Evolutionary conservation across 768 basidiomycete species (phyloP), one percentile per base, ranked within the genome.

Genomic region (Phaffia australis): DNA sequence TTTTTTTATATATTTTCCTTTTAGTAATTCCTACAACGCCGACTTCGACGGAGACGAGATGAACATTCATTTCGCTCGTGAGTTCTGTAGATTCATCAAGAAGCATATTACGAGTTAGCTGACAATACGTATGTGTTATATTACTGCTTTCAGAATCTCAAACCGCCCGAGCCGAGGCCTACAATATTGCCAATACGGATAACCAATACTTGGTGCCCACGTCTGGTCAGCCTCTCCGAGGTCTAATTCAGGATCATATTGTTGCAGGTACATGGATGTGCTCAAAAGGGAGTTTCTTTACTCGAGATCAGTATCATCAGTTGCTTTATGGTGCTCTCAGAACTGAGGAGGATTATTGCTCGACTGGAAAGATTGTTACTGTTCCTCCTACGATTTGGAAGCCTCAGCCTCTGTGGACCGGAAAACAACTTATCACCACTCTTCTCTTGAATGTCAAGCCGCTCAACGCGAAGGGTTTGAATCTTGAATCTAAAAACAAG

Each of bases 221-320:
- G 1, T 98, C 95, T 8, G 95, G 95, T 69, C 93, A 93, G 73
- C 95, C 95, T 30, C 81, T 99, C 42, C 89, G 95, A 75, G 95
- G 95, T 74, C 81, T 99, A 30, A 99, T 99, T 70, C 95, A 99
- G 76, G 95, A 99, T 78, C 95, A 98, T 72, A 90, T 99, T 65
- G 94, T 98, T 55, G 91, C 95, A 18, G 94, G 91, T 66, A 87
- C 97, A n/a, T 97, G 93, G 90, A 92, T 99, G 89, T 97, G 95
- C 63, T 86, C 85, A 73, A 92, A 91, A 74, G 87, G 93, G 70
- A 82, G 90, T 0, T 97, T 97, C 79, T 94, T 98, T 78, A 85
- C 87, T 3, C 84, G 95, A 59, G 91, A 95, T 73, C 88, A 98
- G 73, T 99, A 98, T 74, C 88, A 87, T 76, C 95, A 99, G 76